phyloP scores from a whole-genome alignment of 1,139 yeast species.

The Kodamaea alishanica region DNA sequence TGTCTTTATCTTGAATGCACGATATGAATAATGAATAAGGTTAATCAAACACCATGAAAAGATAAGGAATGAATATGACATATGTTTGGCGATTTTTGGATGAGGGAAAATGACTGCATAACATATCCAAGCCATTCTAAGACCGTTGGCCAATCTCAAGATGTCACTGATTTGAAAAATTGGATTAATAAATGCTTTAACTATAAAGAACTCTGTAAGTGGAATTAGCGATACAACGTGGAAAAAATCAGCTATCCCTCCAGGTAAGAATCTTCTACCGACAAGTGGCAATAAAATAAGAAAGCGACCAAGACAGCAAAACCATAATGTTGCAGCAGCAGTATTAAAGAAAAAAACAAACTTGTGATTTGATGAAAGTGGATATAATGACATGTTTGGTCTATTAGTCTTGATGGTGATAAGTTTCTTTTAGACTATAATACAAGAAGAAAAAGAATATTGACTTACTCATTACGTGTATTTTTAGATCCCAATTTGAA shows the following conservation, averaged over 20 bases:
- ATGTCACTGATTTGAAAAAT: constrained; percentile 14
- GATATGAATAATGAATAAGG: constrained; percentile 42
- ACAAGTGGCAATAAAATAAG: constrained; percentile 55
- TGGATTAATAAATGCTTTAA: constrained; percentile 17
- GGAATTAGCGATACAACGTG: constrained; percentile 42
- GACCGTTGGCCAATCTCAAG: constrained; percentile 31
- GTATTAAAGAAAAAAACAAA: constrained; percentile 35
- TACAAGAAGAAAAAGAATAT: too few species aligned
- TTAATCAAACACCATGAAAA: constrained; percentile 43
- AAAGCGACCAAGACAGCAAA: constrained; percentile 50
- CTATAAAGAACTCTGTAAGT: constrained; percentile 24
- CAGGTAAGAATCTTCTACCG: constrained; percentile 59
- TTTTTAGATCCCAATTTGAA: too few species aligned
- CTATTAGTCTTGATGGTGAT: too few species aligned
- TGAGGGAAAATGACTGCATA: constrained; percentile 46
- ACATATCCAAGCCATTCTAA: constrained; percentile 41
- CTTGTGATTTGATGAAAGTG: constrained; percentile 30
- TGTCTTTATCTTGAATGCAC: constrained; percentile 45
- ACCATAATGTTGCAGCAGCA: constrained; percentile 46
- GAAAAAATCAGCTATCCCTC: constrained; percentile 66
- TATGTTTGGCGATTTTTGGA: constrained; percentile 49
- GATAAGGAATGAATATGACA: constrained; percentile 46
- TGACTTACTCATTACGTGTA: too few species aligned
- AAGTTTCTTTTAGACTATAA: too few species aligned
- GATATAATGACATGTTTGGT: constrained; percentile 23